A percentile compares a stretch with the other conserved stretches of the same genome.
Conservation (phyloP, 2,329 filamentous ascomycete species). For the Emergomyces orientalis region DNA sequence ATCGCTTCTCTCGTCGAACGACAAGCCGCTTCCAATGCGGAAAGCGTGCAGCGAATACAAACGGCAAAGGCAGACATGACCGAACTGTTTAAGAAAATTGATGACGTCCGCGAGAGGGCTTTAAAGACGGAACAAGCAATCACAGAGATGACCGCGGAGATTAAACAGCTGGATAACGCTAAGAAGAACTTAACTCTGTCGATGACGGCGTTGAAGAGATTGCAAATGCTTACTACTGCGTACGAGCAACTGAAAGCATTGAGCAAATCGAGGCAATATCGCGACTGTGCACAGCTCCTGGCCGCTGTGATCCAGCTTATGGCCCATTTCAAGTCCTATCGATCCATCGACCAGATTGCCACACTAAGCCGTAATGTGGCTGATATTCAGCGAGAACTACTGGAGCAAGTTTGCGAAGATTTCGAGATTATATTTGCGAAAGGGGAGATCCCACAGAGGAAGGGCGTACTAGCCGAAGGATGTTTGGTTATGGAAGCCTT, state of each 20-base stretch:
- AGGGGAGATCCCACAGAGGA: conserved; percentile 63
- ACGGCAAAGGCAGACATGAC: conserved; percentile 82
- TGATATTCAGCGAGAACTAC: conserved; percentile 80
- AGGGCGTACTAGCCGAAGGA: conserved; percentile 67
- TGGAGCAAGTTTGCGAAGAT: conserved; percentile 98
- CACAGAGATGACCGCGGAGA: conserved; percentile 97
- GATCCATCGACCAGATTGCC: conserved; percentile 96
- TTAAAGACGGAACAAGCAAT: conserved; percentile 91
- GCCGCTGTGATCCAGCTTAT: conserved; percentile 96
- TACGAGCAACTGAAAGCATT: conserved; percentile 87
- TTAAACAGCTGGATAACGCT: conserved; percentile 91
- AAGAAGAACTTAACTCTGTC: conserved; percentile 94
- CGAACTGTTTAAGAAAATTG: conserved; percentile 87
- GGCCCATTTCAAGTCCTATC: conserved; percentile 96
- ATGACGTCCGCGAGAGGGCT: conserved; percentile 79
- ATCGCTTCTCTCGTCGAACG: conserved; percentile 62
- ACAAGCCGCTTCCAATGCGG: conserved; percentile 76
- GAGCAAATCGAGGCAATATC: conserved; percentile 78
- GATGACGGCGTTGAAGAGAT: conserved; percentile 92
- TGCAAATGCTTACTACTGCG: conserved; percentile 98
- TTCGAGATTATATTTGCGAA: conserved; percentile 94
- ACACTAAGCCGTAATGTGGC: conserved; percentile 84
- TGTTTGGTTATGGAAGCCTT: conserved; percentile 92
- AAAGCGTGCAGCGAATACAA: conserved; percentile 84
- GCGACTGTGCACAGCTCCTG: conserved; percentile 85